A percentile compares a stretch with the other conserved stretches of the same genome.
phyloP scores from a whole-genome alignment of 805 yeast species.

The Candida oleophila region DNA sequence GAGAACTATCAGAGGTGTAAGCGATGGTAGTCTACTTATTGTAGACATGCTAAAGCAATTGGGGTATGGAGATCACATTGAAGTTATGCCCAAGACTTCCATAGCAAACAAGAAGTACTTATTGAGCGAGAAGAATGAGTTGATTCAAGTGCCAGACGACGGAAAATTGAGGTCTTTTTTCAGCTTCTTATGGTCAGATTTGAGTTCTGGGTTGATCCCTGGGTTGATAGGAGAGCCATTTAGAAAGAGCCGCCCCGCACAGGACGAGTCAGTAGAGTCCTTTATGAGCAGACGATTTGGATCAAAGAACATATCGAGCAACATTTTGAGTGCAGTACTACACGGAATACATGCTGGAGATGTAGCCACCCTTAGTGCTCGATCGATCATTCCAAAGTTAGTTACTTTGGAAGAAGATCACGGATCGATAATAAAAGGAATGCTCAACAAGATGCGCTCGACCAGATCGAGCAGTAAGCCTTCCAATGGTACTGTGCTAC shows the following conservation, averaged over 20 bases:
- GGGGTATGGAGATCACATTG: slow-evolving; percentile 48
- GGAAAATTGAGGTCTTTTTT: slow-evolving; percentile 21
- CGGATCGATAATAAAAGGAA: slow-evolving; percentile 51
- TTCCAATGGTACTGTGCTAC: background rate
- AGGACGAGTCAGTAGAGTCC: slow-evolving; percentile 71
- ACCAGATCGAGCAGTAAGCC: background rate
- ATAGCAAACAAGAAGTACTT: slow-evolving; percentile 73
- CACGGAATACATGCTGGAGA: slow-evolving; percentile 90
- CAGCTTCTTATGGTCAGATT: slow-evolving; percentile 38
- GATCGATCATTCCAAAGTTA: slow-evolving; percentile 55
- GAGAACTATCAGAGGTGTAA: slow-evolving; percentile 79
- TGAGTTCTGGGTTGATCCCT: slow-evolving; percentile 42
- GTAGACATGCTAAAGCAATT: slow-evolving; percentile 57
- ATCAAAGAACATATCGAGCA: slow-evolving; percentile 42
- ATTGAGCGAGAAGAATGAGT: slow-evolving; percentile 38
- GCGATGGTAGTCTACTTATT: slow-evolving; percentile 72
- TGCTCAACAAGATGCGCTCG: slow-evolving; percentile 18
- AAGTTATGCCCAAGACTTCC: slow-evolving; percentile 56
- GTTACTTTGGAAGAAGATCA: slow-evolving; percentile 55
- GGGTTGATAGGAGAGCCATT: slow-evolving; percentile 56
- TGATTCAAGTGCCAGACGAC: slow-evolving; percentile 54
- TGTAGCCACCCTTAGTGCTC: slow-evolving; percentile 58
- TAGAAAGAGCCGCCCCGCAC: slow-evolving; percentile 17
- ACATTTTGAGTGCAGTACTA: slow-evolving; percentile 74
- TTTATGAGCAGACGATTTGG: slow-evolving; percentile 75